These are phyloP conservation scores for Pseudocercospora fijiensis DNA, from an alignment of 2,329 filamentous ascomycete genomes.

Conservation along the genomic window DNA sequence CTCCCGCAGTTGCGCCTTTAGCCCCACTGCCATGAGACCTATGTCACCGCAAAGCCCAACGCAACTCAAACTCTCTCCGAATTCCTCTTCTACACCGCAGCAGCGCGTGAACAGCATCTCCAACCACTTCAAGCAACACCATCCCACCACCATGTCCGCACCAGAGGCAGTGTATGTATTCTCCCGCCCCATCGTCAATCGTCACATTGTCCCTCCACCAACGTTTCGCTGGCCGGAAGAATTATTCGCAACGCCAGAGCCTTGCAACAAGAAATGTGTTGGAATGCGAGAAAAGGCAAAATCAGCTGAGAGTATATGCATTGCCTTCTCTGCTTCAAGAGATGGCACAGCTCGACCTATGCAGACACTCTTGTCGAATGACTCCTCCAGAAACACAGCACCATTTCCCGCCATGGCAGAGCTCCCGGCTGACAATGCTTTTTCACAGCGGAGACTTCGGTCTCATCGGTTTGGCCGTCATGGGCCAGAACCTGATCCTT, in stretches of 20 bases:
- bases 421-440: conserved; percentile 25
- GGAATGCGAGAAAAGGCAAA: not conserved
- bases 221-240: conserved; percentile 16
- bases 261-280: not conserved
- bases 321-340: not conserved
- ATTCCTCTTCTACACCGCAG: conserved; percentile 15
- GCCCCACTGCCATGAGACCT: not conserved
- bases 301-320: not conserved
- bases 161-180: conserved; percentile 27
- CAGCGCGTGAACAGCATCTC: conserved; percentile 22
- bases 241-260: conserved; percentile 2
- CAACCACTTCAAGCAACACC: conserved; percentile 18
- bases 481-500: conserved; percentile 57
- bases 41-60: conserved; percentile 1
- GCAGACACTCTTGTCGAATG: not conserved
- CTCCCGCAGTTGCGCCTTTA: not conserved
- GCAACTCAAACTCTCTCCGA: conserved; percentile 3
- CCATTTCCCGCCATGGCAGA: not conserved
- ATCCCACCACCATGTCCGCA: conserved; percentile 22
- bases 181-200: conserved; percentile 11
- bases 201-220: conserved; percentile 5
- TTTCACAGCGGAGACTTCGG: conserved; percentile 52
- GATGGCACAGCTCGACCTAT: not conserved
- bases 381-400: not conserved
- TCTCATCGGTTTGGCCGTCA: conserved; percentile 54